phyloP scores from a whole-genome alignment of 2,329 filamentous ascomycete species.

The Colletotrichum horii region DNA sequence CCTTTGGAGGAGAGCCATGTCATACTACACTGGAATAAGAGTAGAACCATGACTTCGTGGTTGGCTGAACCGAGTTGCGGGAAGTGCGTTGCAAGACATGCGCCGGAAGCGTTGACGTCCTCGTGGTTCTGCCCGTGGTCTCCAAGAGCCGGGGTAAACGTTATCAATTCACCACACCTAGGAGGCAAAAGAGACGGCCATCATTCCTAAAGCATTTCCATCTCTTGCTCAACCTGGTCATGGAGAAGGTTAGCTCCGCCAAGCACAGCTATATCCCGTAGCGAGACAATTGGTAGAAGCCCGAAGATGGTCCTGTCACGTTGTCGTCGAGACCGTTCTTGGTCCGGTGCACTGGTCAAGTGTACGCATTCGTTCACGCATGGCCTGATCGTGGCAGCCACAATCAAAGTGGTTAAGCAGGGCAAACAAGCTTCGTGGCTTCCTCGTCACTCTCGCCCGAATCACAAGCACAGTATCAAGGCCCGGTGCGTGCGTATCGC shows the following conservation, averaged over 20 bases:
- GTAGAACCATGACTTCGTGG: neutral
- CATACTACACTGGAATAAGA: neutral
- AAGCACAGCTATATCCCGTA: neutral
- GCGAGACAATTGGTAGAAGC: neutral
- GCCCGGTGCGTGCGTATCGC: neutral
- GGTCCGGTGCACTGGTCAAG: neutral
- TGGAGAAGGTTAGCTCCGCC: neutral
- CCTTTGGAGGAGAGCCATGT: neutral
- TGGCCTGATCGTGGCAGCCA: neutral
- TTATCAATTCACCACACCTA: neutral
- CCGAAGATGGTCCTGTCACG: neutral
- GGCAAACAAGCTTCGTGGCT: neutral
- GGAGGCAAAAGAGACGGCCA: neutral
- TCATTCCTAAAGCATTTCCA: neutral
- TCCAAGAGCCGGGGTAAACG: neutral
- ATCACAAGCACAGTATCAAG: neutral
- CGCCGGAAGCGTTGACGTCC: neutral
- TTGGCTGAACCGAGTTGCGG: neutral
- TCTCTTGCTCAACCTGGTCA: neutral
- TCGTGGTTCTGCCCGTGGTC: neutral
- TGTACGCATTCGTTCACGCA: neutral
- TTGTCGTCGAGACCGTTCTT: neutral
- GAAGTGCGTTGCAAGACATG: neutral
- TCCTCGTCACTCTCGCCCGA: neutral
- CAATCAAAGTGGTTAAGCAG: neutral